Conservation (phyloP, 169 alveolate species). For the Babesia divergens region DNA sequence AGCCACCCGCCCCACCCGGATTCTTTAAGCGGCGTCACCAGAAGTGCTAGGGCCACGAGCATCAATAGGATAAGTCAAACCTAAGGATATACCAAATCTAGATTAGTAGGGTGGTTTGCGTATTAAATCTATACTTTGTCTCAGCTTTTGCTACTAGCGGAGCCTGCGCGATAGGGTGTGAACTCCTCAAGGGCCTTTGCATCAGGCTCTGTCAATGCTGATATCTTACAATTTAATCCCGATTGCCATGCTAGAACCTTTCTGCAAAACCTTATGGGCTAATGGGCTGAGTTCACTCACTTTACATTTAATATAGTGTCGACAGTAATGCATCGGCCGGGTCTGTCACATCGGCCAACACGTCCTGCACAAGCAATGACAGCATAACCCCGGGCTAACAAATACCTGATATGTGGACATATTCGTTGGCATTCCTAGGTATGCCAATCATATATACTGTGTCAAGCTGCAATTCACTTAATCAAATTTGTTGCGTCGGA, state of each 20-base stretch:
- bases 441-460: conserved; percentile 51
- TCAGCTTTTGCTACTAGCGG: neutral
- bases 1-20: conserved; percentile 40
- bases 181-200: neutral
- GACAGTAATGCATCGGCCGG: conserved; percentile 47
- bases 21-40: conserved; percentile 28
- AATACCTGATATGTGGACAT: conserved; percentile 60
- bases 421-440: conserved; percentile 62
- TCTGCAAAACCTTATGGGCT: neutral
- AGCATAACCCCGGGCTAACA: neutral
- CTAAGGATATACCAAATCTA: too few species aligned
- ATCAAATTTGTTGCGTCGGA: too few species aligned
- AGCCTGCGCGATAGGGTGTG: neutral
- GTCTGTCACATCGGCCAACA: conserved; percentile 46
- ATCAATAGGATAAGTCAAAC: too few species aligned
- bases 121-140: neutral
- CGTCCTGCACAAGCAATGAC: conserved; percentile 33
- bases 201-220: conserved; percentile 8
- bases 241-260: conserved; percentile 55
- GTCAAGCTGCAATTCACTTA: conserved; percentile 28
- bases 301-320: conserved; percentile 23
- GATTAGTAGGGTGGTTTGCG: too few species aligned
- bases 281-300: conserved; percentile 8
- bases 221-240: conserved; percentile 20
- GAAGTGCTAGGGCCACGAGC: neutral